Conservation (phyloP, 305 asterid species). For the Fraxinus sp. region DNA sequence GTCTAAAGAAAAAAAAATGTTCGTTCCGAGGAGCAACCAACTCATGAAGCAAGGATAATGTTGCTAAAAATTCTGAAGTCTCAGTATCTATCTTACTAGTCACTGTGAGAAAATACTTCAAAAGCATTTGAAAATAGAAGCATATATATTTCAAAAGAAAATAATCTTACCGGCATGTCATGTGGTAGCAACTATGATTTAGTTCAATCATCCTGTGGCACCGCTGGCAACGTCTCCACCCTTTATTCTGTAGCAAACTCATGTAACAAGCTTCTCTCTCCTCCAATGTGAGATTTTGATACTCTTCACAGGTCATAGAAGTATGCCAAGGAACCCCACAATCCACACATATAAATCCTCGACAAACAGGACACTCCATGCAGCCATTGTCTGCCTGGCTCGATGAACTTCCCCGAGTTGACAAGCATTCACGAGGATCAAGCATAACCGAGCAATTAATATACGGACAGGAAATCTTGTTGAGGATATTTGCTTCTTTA, state of each 20-base stretch:
- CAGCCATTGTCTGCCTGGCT: conserved; percentile 50
- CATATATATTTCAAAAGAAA: conserved; percentile 3
- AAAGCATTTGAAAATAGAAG: background rate
- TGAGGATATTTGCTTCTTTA: conserved; percentile 40
- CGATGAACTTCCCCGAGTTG: conserved; percentile 52
- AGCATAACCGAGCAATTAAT: conserved; percentile 70
- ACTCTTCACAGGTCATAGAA: conserved; percentile 76
- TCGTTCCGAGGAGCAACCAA: background rate
- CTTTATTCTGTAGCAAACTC: conserved; percentile 40
- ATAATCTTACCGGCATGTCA: conserved; percentile 66
- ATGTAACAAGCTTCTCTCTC: conserved; percentile 60
- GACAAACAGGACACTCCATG: conserved; percentile 76
- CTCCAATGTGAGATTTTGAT: conserved; percentile 54
- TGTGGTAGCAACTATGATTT: conserved; percentile 66
- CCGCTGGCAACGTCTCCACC: conserved; percentile 70
- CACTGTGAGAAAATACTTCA: background rate
- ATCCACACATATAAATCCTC: conserved; percentile 62
- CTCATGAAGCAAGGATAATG: background rate
- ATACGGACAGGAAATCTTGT: conserved; percentile 61
- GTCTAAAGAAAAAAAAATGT: background rate
- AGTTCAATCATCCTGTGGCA: conserved; percentile 70
- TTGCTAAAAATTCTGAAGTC: background rate
- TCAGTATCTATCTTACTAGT: background rate
- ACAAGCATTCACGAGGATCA: conserved; percentile 58
- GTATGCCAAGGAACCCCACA: conserved; percentile 90